These are phyloP conservation scores for Daldinia childiae DNA, from an alignment of 495 filamentous ascomycete species.

Conservation along the genomic window DNA sequence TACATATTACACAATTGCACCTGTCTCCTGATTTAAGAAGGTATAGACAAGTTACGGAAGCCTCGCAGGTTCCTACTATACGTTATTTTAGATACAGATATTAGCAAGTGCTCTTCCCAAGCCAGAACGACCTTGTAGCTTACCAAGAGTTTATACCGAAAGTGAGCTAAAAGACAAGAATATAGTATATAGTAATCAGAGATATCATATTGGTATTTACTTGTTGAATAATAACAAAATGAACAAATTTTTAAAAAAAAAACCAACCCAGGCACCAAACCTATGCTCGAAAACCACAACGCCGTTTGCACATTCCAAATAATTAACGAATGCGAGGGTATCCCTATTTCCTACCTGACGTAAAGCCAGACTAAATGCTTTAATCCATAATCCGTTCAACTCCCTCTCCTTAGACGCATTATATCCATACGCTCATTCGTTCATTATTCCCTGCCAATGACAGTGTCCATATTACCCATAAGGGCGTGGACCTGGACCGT, in stretches of 20 bases:
- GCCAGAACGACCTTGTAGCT: background rate
- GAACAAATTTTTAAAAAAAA: too few relatives aligned
- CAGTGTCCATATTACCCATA: constrained; percentile 45
- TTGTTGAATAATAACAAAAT: too few relatives aligned
- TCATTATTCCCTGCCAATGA: constrained; percentile 42
- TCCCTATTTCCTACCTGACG: constrained; percentile 9
- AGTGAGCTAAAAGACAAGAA: background rate
- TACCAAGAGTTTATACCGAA: background rate
- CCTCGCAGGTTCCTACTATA: background rate
- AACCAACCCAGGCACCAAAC: constrained; percentile 10
- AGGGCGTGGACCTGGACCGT: constrained; percentile 35
- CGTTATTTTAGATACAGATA: background rate
- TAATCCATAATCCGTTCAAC: background rate
- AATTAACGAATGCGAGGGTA: constrained; percentile 29
- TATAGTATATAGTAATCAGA: background rate
- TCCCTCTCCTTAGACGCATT: background rate
- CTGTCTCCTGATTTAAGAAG: too few relatives aligned
- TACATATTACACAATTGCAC: too few relatives aligned
- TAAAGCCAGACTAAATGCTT: background rate
- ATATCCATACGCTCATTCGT: background rate
- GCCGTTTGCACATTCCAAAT: background rate
- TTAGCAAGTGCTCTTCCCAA: background rate
- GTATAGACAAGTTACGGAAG: background rate
- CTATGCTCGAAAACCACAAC: constrained; percentile 10
- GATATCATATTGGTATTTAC: background rate